These are phyloP conservation scores for Rhizopus stolonifer DNA, from an alignment of 371 early-diverging fungal species.

Conservation along the genomic window DNA sequence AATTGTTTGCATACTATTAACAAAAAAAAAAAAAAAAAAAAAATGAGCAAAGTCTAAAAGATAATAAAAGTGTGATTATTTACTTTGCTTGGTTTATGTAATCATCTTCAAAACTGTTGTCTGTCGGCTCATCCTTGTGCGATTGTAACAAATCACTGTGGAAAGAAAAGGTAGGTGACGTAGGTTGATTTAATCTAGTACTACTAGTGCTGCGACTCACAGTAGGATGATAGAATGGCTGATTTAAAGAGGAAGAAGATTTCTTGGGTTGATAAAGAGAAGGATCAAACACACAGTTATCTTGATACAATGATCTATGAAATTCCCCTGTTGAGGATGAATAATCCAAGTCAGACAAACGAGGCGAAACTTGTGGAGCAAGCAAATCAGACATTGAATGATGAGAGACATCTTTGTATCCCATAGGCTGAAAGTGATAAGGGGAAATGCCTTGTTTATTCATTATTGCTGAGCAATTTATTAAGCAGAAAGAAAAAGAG, in stretches of 20 bases:
- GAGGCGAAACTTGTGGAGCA: conserved; percentile 16
- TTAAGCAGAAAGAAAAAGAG: conserved; percentile 2
- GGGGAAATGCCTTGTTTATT: conserved; percentile 1
- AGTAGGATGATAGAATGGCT: not conserved
- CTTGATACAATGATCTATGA: conserved; percentile 1
- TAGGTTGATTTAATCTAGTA: not conserved
- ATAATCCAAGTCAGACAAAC: conserved; percentile 21
- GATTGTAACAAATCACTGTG: not conserved
- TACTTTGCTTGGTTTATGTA: conserved; percentile 25
- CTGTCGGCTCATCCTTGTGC: conserved; percentile 1
- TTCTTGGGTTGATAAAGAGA: not conserved
- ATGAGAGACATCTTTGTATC: conserved; percentile 13
- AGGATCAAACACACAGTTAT: not conserved
- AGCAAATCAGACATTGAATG: conserved; percentile 14
- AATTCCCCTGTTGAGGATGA: conserved; percentile 15
- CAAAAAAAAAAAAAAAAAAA: conserved; percentile 21
- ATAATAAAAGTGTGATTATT: not conserved
- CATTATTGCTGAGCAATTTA: conserved; percentile 5
- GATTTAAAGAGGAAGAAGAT: not conserved
- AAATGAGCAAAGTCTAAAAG: not conserved
- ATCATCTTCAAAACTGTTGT: conserved; percentile 12
- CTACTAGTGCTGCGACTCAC: not conserved
- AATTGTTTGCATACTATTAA: conserved; percentile 40
- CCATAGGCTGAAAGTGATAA: conserved; percentile 20
- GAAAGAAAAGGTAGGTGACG: not conserved